These are phyloP conservation scores for Russula earlei DNA, from an alignment of 768 basidiomycete species.

Conservation along the genomic window DNA sequence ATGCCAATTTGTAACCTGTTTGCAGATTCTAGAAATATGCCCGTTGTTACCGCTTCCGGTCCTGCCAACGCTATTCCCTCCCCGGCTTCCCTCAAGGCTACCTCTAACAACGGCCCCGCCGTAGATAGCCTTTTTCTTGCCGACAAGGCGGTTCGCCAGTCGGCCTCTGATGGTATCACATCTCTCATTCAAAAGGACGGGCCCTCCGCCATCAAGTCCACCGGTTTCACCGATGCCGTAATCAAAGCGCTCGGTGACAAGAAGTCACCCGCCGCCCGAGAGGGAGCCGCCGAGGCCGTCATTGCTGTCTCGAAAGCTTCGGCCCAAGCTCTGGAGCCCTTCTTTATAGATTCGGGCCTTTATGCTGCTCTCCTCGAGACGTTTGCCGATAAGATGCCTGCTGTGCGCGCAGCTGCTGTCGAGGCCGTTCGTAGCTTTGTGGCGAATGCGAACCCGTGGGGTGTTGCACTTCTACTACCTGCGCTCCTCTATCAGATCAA, in stretches of 20 bases:
- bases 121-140: constrained; percentile 68
- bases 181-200: constrained; percentile 77
- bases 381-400: constrained; percentile 91
- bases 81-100: constrained; percentile 66
- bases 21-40: constrained; percentile 58
- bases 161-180: constrained; percentile 61
- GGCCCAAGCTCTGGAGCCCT: constrained; percentile 76
- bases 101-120: constrained; percentile 33
- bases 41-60: constrained; percentile 58
- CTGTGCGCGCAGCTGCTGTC: constrained; percentile 75
- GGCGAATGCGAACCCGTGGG: constrained; percentile 83
- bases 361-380: constrained; percentile 82
- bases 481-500: constrained; percentile 87
- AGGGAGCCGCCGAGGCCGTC: constrained; percentile 75
- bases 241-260: constrained; percentile 89
- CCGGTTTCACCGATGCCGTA: constrained; percentile 62
- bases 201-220: constrained; percentile 59
- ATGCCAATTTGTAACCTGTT: constrained; percentile 11
- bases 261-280: constrained; percentile 86
- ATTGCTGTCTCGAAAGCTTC: constrained; percentile 47
- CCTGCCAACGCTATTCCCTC: constrained; percentile 50
- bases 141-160: constrained; percentile 74
- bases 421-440: constrained; percentile 73
- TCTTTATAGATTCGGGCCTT: constrained; percentile 79
- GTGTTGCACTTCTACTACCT: constrained; percentile 71